phyloP scores from a whole-genome alignment of 2,329 filamentous ascomycete species.

The Penicillium sp. region DNA sequence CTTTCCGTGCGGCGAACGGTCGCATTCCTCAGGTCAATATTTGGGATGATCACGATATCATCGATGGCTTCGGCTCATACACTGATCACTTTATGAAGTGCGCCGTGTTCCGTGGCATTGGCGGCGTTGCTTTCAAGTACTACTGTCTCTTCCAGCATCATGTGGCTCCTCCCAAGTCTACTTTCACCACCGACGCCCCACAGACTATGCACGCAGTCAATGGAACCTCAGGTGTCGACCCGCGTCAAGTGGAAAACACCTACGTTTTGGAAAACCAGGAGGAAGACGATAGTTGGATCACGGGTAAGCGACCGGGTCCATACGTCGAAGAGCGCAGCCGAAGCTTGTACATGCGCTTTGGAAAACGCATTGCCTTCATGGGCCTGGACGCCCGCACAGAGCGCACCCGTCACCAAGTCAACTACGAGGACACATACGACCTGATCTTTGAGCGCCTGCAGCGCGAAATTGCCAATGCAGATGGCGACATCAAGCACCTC shows the following conservation, averaged over 20 bases:
- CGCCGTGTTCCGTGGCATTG: conserved; percentile 66
- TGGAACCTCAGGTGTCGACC: conserved; percentile 60
- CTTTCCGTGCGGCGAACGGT: conserved; percentile 61
- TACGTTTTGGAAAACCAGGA: conserved; percentile 65
- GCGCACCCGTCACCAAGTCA: conserved; percentile 89
- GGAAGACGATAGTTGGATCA: conserved; percentile 74
- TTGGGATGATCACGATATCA: conserved; percentile 69
- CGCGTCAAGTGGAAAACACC: conserved; percentile 71
- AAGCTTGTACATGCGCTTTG: conserved; percentile 65
- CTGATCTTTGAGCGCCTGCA: conserved; percentile 60
- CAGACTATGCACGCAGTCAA: conserved; percentile 54
- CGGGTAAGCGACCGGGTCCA: conserved; percentile 70
- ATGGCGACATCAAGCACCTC: conserved; percentile 63
- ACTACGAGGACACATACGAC: conserved; percentile 71
- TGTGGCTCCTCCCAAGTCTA: conserved; percentile 78
- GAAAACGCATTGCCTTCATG: conserved; percentile 64
- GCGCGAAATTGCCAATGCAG: conserved; percentile 52
- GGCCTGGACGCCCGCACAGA: conserved; percentile 65
- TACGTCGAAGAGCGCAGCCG: conserved; percentile 65
- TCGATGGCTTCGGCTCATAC: conserved; percentile 68
- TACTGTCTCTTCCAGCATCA: conserved; percentile 74
- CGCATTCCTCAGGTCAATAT: conserved; percentile 67
- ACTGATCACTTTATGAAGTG: conserved; percentile 69
- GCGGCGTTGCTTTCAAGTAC: conserved; percentile 61
- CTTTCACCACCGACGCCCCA: conserved; percentile 75